Conservation (phyloP, 768 basidiomycete genomes). For the Tricholoma hemisulphureum region DNA sequence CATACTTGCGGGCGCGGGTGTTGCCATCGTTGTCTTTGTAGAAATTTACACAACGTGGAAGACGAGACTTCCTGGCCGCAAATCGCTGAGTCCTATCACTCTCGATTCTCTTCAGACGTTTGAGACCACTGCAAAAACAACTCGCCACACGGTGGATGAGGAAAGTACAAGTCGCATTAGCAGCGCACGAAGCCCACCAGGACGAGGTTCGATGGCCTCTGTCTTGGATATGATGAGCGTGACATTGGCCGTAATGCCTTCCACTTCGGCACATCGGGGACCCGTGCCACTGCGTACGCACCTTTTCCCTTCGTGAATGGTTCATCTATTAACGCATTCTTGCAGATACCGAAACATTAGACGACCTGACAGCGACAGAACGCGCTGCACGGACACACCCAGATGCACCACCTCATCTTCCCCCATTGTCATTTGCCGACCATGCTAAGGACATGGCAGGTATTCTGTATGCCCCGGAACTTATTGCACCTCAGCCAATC, state of each 20-base stretch:
- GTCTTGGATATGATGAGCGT: conserved; percentile 84
- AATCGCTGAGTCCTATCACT: conserved; percentile 54
- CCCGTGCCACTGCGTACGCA: conserved; percentile 67
- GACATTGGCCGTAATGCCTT: conserved; percentile 73
- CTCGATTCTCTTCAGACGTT: conserved; percentile 59
- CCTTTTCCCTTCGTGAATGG: conserved; percentile 9
- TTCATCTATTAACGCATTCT: conserved; percentile 6
- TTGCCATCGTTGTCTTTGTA: conserved; percentile 54
- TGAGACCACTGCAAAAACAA: conserved; percentile 37
- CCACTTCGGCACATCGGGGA: conserved; percentile 51
- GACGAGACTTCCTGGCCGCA: conserved; percentile 45
- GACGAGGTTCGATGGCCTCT: conserved; percentile 74
- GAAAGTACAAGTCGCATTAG: conserved; percentile 51
- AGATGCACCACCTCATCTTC: conserved; percentile 71
- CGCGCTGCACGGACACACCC: conserved; percentile 75
- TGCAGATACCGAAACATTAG: conserved; percentile 71
- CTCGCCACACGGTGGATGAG: conserved; percentile 41
- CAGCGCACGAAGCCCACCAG: conserved; percentile 40
- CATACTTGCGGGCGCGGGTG: conserved; percentile 55
- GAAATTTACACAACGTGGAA: conserved; percentile 57
- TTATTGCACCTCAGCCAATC: conserved; percentile 73
- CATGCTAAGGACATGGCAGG: conserved; percentile 77
- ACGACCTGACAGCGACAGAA: conserved; percentile 78
- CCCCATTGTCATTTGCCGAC: conserved; percentile 66
- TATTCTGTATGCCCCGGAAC: conserved; percentile 79